Evolutionary conservation across 106 monocot species (phyloP).

Genomic region (Acorus calamus): DNA sequence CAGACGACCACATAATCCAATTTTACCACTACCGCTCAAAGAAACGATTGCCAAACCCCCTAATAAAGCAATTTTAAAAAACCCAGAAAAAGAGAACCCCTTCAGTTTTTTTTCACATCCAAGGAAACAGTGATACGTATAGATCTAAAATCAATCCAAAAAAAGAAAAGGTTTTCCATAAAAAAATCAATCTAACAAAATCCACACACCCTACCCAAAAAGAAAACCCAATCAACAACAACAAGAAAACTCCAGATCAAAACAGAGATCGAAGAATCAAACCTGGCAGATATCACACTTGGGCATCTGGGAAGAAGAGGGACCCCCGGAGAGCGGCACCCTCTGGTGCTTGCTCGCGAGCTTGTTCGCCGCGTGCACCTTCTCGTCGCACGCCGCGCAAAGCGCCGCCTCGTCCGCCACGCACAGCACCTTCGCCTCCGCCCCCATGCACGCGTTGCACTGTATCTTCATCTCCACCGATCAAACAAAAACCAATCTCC

Average conservation of each 20-base stretch:
- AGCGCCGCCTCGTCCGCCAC: slow-evolving; percentile 90
- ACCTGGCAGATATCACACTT: slow-evolving; percentile 94
- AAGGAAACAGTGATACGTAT: neutral
- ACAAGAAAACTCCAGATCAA: neutral
- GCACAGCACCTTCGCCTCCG: slow-evolving; percentile 68
- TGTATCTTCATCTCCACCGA: slow-evolving; percentile 54
- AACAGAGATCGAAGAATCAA: neutral
- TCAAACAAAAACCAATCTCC: too few species aligned
- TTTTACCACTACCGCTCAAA: too few species aligned
- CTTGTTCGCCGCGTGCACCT: slow-evolving; percentile 73
- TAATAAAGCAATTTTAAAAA: neutral
- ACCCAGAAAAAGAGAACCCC: neutral
- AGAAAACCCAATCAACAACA: neutral
- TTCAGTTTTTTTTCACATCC: neutral
- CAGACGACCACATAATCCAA: too few species aligned
- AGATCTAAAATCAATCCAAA: neutral
- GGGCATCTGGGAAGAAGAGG: slow-evolving; percentile 33
- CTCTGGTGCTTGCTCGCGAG: slow-evolving; percentile 74
- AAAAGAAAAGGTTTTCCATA: neutral
- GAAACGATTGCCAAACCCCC: neutral
- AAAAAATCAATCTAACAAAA: too few species aligned
- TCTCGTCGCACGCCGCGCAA: slow-evolving; percentile 54
- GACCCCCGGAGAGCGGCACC: slow-evolving; percentile 23
- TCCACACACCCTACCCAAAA: neutral
- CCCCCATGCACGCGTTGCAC: slow-evolving; percentile 67